Evolutionary conservation across 768 basidiomycete genomes (phyloP), one percentile per base, ranked within the genome.

Genomic region (Pholiota conissans): DNA sequence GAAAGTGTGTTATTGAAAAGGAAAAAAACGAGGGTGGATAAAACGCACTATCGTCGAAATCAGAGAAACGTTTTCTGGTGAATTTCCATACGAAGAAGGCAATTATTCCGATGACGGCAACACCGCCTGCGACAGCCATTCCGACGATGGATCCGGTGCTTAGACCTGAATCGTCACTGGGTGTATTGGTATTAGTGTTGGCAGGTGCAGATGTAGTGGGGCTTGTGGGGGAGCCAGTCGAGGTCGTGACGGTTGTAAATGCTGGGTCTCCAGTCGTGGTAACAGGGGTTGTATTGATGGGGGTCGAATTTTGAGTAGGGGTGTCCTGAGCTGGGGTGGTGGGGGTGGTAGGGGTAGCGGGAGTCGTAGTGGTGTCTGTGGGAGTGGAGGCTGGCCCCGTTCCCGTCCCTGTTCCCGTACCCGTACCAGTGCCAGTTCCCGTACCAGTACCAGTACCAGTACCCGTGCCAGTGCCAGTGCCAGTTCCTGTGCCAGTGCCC

Each of bases 81-180:
- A 92, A 84, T 72, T 94, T 94, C 92, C 93, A 94, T 34, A 90
- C 74, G 61, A 92, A 82, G 75, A 94, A 94, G 14, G 76, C 84
- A 51, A 86, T 72, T 52, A 94, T 79, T 9, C 82, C 88, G 63
- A 94, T 71, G 18, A 87, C 71, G 22, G 90, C 88, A 54, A 93
- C 76, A 53, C 90, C 92, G 40, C 90, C 92, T 3, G 90, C 86
- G 22, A 93, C 90, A 0, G 90, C 87, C 57, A 94, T 76, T 30
- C 91, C 92, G 42, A 93, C 70, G 65, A 94, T 90, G 37, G 89
- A 87, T 3, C 89, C 88, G 5, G 82, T 86, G 45, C 84, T 70
- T 16, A 91, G 68, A n/a, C 84, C 78, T 16, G 71, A 67, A 55
- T 58, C 58, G 39, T 61, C 60, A 29, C n/a, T n/a, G n/a, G n/a